Base-by-base conservation (phyloP, 805 yeast species). In the Myxozyma sirexii region DNA sequence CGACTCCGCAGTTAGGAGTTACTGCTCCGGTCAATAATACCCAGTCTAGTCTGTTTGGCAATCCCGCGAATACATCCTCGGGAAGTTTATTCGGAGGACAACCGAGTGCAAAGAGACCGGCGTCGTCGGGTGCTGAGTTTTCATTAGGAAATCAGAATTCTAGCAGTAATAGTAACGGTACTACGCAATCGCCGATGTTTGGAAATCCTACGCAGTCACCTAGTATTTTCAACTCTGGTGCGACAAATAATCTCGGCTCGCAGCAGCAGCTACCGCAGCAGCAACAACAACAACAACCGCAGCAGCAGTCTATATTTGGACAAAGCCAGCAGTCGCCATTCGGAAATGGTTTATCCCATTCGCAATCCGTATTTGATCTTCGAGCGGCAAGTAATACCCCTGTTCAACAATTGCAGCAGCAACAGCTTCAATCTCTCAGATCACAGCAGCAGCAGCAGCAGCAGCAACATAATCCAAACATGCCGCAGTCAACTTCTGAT, bases 381-480 rank as follows among this genome's bases (percentile, higher is more conserved):
- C 53, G 63, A 24, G 33, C 10, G 10, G 33, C 33, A 10, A 38
- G 56, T 43, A 8, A 59, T 43, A 65, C 60, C 31, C 58, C 63
- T 12, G 49, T 62, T 24, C 64, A 48, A 5, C 58, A 46, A 24
- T 35, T 46, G 37, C 70, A 59, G 54, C 68, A 63, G 47, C 67
- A 56, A 17, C 70, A 61, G 45, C 10, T 49, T 12, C 56, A 21
- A 15, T 24, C 19, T n/a, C 69, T 52, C 19, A 50, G 54, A 23
- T 67, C 59, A 29, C 67, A 57, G 13, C 64, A 56, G 39, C 63
- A 41, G 21, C 63, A 49, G 54, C n/a, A n/a, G n/a, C n/a, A 29
- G 33, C 33, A 6, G 33, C 65, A 48, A 8, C 57, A 27, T n/a
- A 58, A 44, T 19, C 51, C 47, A 10, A 65, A 24, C 7, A 43